phyloP scores from a whole-genome alignment of 805 yeast genomes.

The Cyberlindnera maritima region DNA sequence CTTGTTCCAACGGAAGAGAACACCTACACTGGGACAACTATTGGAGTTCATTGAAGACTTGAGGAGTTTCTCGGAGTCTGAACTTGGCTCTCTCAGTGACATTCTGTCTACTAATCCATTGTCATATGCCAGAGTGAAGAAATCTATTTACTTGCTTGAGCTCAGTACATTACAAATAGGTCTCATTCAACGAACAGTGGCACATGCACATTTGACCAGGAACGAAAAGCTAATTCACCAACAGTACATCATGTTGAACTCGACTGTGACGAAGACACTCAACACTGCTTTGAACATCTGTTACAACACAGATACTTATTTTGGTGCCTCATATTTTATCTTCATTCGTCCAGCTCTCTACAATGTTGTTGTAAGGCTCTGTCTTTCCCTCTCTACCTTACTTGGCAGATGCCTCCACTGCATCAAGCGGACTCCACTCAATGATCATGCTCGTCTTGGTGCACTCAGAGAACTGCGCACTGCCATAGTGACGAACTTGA shows the following conservation, averaged over 20 bases:
- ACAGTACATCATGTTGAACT: conserved; percentile 31
- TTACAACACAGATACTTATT: conserved; percentile 32
- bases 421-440: background rate
- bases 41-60: conserved; percentile 30
- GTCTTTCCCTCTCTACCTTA: background rate
- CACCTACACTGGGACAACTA: conserved; percentile 35
- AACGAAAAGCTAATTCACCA: conserved; percentile 32
- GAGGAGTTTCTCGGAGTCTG: conserved; percentile 28
- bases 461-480: background rate
- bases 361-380: background rate
- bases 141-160: conserved; percentile 23
- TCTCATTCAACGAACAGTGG: conserved; percentile 34
- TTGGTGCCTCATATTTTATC: conserved; percentile 20
- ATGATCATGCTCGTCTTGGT: background rate
- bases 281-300: conserved; percentile 33
- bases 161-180: conserved; percentile 31
- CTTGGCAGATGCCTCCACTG: conserved; percentile 3
- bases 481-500: conserved; percentile 1
- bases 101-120: conserved; percentile 8
- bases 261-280: conserved; percentile 28
- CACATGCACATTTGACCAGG: conserved; percentile 35
- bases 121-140: conserved; percentile 23
- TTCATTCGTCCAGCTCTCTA: conserved; percentile 5
- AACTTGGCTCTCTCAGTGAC: conserved; percentile 26
- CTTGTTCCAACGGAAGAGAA: conserved; percentile 32